Percentiles rank a stretch among this genome's conserved stretches.
Evolutionary conservation across 2,329 filamentous ascomycete species (phyloP).

Genomic region (Fusarium concolor): DNA sequence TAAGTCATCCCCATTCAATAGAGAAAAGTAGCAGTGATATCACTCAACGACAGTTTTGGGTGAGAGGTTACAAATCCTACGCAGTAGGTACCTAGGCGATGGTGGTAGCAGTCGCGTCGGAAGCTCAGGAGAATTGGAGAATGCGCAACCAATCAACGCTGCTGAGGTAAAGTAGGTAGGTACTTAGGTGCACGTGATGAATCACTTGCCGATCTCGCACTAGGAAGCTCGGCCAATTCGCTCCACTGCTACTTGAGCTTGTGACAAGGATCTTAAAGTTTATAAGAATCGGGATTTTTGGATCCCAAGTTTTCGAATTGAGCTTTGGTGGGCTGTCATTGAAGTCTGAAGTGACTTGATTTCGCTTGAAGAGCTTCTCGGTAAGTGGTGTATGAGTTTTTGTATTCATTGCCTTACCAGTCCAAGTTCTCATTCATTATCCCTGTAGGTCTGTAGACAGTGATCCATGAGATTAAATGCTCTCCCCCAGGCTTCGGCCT

Average conservation of each 20-base stretch:
- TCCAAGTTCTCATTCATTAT: slow-evolving; percentile 21
- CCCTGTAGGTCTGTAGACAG: slow-evolving; percentile 15
- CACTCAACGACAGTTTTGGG: not conserved
- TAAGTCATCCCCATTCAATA: slow-evolving; percentile 9
- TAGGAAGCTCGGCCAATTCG: slow-evolving; percentile 2
- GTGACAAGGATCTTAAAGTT: slow-evolving; percentile 21
- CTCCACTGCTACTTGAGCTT: not conserved
- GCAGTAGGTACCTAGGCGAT: not conserved
- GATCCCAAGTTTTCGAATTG: slow-evolving; percentile 9
- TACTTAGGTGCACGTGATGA: slow-evolving; percentile 32
- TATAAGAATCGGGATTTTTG: slow-evolving; percentile 24
- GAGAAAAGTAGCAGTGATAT: not conserved
- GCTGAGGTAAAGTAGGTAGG: too few relatives aligned
- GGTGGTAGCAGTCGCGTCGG: slow-evolving; percentile 19
- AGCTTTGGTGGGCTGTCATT: slow-evolving; percentile 11
- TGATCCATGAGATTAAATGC: slow-evolving; percentile 40
- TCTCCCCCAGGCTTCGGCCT: slow-evolving; percentile 41
- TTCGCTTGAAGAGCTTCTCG: not conserved
- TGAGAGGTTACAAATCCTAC: slow-evolving; percentile 8
- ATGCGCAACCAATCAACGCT: too few relatives aligned
- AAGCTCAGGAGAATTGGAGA: too few relatives aligned
- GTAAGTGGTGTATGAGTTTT: slow-evolving; percentile 24
- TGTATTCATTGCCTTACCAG: slow-evolving; percentile 11
- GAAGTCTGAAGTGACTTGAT: not conserved
- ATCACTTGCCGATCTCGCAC: not conserved